These are phyloP conservation scores for Quercus gilva DNA, from an alignment of 306 rosid species.

Conservation along the genomic window DNA sequence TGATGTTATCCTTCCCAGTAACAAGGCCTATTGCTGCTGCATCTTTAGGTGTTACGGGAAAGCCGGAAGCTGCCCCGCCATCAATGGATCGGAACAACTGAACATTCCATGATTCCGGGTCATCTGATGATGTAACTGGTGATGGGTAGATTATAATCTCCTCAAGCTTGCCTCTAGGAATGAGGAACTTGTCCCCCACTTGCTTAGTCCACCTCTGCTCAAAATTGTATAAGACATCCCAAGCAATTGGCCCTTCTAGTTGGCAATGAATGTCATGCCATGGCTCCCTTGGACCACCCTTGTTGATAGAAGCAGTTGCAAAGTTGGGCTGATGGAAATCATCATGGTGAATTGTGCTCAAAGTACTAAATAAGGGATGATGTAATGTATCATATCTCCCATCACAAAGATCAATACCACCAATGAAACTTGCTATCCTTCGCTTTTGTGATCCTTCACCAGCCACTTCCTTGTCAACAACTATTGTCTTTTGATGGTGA, in stretches of 20 bases:
- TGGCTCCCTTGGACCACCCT: conserved; percentile 95
- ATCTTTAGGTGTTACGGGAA: conserved; percentile 46
- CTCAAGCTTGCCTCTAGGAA: conserved; percentile 32
- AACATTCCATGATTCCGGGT: conserved; percentile 61
- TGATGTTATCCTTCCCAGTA: conserved; percentile 66
- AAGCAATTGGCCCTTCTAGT: conserved; percentile 74
- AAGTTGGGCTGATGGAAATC: conserved; percentile 92
- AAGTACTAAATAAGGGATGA: conserved; percentile 65
- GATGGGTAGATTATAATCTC: conserved; percentile 28
- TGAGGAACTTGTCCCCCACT: conserved; percentile 35
- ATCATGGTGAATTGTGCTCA: conserved; percentile 39
- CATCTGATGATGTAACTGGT: conserved; percentile 9
- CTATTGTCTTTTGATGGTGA: conserved; percentile 77
- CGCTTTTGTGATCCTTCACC: conserved; percentile 30
- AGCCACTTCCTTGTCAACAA: conserved; percentile 44
- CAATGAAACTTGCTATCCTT: conserved; percentile 59
- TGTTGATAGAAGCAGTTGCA: conserved; percentile 56
- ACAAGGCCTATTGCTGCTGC: conserved; percentile 56
- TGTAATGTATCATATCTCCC: conserved; percentile 74
- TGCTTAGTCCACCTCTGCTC: conserved; percentile 80
- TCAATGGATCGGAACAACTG: conserved; percentile 85
- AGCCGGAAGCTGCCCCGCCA: conserved; percentile 69
- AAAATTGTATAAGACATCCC: conserved; percentile 81
- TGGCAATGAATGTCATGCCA: conserved; percentile 94
- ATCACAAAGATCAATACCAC: conserved; percentile 88